These are phyloP conservation scores for Stenogyne calaminthoides DNA, from an alignment of 305 asterid genomes.

Conservation along the genomic window DNA sequence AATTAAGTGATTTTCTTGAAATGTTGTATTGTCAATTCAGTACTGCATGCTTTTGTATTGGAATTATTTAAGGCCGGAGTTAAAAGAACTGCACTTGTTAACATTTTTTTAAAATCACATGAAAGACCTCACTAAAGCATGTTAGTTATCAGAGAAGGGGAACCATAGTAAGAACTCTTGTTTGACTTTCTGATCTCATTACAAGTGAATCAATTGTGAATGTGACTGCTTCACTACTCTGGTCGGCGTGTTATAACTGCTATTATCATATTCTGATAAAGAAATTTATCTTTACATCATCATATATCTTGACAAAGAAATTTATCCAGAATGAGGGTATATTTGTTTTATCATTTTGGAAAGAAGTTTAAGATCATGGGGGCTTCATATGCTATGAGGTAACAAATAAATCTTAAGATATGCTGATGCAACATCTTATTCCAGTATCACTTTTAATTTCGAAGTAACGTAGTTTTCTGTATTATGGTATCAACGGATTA, in stretches of 20 bases:
- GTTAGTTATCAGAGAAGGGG: background rate
- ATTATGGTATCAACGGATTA: background rate
- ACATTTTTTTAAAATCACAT: conserved; percentile 1
- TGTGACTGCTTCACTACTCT: background rate
- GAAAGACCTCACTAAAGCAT: conserved; percentile 14
- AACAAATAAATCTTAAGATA: background rate
- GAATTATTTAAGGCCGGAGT: background rate
- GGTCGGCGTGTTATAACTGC: background rate
- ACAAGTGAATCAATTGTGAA: conserved; percentile 9
- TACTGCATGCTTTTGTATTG: conserved; percentile 7
- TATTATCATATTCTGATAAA: background rate
- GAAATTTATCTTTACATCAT: background rate
- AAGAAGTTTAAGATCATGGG: background rate
- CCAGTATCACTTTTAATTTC: background rate
- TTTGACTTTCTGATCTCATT: conserved; percentile 13
- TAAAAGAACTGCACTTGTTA: conserved; percentile 12
- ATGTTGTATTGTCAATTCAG: conserved; percentile 5
- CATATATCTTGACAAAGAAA: background rate
- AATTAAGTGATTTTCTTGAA: background rate
- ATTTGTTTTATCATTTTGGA: conserved; percentile 13
- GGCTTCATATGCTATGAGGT: conserved; percentile 1
- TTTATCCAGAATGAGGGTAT: conserved; percentile 17
- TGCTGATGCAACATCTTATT: background rate
- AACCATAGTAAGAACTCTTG: conserved; percentile 12
- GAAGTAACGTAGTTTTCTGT: background rate